Evolutionary conservation across 1,284 basidiomycete genomes (phyloP).

Genomic region (Cystobasidium sp.): DNA sequence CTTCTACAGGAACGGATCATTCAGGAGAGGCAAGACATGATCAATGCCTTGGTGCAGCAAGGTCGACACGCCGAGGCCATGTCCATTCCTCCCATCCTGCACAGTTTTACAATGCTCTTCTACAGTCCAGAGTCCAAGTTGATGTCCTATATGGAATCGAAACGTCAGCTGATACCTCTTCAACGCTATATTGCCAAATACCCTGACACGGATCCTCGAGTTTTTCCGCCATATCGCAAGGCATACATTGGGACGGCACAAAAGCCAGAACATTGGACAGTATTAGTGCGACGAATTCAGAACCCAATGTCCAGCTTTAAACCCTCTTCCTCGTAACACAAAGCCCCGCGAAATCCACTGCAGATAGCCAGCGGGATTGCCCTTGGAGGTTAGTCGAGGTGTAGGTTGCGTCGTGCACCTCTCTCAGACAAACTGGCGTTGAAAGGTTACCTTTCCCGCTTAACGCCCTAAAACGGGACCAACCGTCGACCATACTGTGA

Average conservation of each 20-base stretch:
- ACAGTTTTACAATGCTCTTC: slow-evolving; percentile 44
- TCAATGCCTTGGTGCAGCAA: background rate
- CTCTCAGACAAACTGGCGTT: too few relatives aligned
- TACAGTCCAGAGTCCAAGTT: slow-evolving; percentile 47
- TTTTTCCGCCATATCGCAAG: slow-evolving; percentile 42
- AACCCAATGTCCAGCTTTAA: background rate
- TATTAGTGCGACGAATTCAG: slow-evolving; percentile 5
- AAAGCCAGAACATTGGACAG: slow-evolving; percentile 11
- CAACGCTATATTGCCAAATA: slow-evolving; percentile 45
- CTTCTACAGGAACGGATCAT: slow-evolving; percentile 6
- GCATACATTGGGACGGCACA: slow-evolving; percentile 1
- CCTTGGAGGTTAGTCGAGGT: too few relatives aligned
- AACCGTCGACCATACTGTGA: too few relatives aligned
- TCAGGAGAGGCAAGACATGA: slow-evolving; percentile 11
- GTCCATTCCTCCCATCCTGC: slow-evolving; percentile 27
- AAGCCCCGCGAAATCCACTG: background rate
- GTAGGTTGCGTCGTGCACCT: too few relatives aligned
- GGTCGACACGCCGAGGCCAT: background rate
- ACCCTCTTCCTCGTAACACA: background rate
- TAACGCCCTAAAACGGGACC: too few relatives aligned
- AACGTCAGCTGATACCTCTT: slow-evolving; percentile 47
- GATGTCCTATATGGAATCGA: slow-evolving; percentile 40
- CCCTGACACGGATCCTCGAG: slow-evolving; percentile 39
- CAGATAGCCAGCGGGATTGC: background rate
- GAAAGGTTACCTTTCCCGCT: too few relatives aligned